Evolutionary conservation across 179 eudicot species (phyloP).

Genomic region (Carnegiea gigantea): DNA sequence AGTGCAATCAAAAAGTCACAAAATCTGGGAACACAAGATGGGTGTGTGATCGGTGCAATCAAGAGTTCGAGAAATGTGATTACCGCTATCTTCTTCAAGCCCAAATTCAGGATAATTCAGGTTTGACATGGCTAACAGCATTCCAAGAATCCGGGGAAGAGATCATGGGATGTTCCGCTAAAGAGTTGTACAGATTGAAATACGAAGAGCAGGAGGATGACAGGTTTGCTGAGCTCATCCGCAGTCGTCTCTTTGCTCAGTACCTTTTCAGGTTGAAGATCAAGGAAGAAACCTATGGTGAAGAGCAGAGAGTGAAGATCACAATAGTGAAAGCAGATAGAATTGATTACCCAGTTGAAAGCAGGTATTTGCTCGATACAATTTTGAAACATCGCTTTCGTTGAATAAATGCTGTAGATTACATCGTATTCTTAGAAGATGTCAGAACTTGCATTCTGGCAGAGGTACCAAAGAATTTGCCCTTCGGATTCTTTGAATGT

Average conservation of each 20-base stretch:
- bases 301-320: conserved; percentile 84
- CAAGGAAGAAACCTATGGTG: conserved; percentile 89
- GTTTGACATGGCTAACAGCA: conserved; percentile 89
- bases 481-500: neutral
- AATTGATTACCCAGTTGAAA: conserved; percentile 57
- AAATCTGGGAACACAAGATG: conserved; percentile 67
- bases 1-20: conserved; percentile 90
- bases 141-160: conserved; percentile 92
- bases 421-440: neutral
- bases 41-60: conserved; percentile 93
- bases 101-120: conserved; percentile 88
- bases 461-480: neutral
- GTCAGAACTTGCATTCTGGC: neutral
- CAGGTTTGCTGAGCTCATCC: conserved; percentile 55
- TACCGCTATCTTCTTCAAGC: conserved; percentile 93
- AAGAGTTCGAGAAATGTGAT: conserved; percentile 96
- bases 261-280: conserved; percentile 71
- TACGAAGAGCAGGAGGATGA: conserved; percentile 58
- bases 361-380: conserved; percentile 53
- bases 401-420: conserved; percentile 6
- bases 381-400: conserved; percentile 32
- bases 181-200: conserved; percentile 70
- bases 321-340: conserved; percentile 85
- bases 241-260: conserved; percentile 48
- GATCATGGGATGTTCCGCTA: conserved; percentile 84